A percentile compares a stretch with the other conserved stretches of the same genome.
Conservation (phyloP, 805 yeast genomes). For the Sugiyamaella qingdaonensis region DNA sequence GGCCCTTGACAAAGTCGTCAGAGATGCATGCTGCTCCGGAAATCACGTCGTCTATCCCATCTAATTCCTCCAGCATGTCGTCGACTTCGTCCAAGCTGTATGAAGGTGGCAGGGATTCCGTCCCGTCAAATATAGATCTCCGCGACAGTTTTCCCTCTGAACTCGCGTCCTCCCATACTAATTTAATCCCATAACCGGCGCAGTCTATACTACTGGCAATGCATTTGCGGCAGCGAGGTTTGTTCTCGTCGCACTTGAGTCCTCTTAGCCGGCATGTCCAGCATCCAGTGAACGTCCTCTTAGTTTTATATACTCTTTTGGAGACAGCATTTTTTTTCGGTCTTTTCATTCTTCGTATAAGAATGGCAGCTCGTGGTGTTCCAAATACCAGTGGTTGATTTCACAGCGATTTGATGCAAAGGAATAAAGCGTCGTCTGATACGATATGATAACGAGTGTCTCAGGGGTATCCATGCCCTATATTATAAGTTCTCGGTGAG, state of each 20-base stretch:
- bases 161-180: not conserved
- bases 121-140: not conserved
- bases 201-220: not conserved
- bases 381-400: too few species aligned
- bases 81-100: not conserved
- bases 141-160: not conserved
- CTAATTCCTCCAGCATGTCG: not conserved
- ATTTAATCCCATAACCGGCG: not conserved
- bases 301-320: too few species aligned
- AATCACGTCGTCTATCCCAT: not conserved
- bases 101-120: not conserved
- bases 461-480: too few species aligned
- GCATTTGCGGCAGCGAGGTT: not conserved
- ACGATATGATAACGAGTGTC: too few species aligned
- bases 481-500: too few species aligned
- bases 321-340: too few species aligned
- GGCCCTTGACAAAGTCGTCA: not conserved
- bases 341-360: too few species aligned
- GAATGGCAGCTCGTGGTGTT: too few species aligned
- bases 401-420: too few species aligned
- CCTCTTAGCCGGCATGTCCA: slow-evolving; percentile 1
- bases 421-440: too few species aligned
- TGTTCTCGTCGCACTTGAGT: not conserved
- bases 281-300: not conserved
- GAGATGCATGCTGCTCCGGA: not conserved